A percentile compares a stretch with the other conserved stretches of the same genome.
Conservation (phyloP, 768 basidiomycete species). For the Amanita inopinata region DNA sequence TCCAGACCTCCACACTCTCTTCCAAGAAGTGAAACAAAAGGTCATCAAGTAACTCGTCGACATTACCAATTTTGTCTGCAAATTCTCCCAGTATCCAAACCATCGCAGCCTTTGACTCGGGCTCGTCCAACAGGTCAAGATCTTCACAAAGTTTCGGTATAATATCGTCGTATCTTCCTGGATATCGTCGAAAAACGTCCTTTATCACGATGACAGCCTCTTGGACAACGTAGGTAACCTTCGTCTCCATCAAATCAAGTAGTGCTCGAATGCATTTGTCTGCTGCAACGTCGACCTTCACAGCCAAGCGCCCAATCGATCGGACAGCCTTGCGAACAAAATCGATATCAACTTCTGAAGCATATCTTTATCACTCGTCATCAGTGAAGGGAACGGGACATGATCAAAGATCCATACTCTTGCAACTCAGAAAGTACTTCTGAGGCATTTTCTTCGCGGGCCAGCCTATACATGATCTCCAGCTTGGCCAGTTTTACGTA, state of each 20-base stretch:
- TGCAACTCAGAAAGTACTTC: constrained; percentile 93
- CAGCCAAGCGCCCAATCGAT: constrained; percentile 94
- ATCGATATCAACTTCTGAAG: constrained; percentile 96
- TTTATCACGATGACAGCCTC: constrained; percentile 97
- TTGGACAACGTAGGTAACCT: constrained; percentile 94
- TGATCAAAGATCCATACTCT: constrained; percentile 47
- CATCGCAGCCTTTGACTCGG: constrained; percentile 95
- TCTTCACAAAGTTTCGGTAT: constrained; percentile 91
- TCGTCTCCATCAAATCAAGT: constrained; percentile 81
- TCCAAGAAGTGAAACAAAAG: constrained; percentile 82
- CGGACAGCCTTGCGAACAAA: constrained; percentile 97
- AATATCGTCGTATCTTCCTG: constrained; percentile 92
- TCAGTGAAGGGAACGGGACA: constrained; percentile 1
- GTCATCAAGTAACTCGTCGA: constrained; percentile 91
- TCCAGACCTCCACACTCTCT: constrained; percentile 81
- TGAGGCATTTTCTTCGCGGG: constrained; percentile 85
- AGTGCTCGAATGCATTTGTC: constrained; percentile 86
- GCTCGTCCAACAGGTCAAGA: constrained; percentile 85
- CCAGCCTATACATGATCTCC: constrained; percentile 97
- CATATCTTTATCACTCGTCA: constrained; percentile 54
- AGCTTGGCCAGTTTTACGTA: constrained; percentile 98
- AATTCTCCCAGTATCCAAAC: constrained; percentile 98
- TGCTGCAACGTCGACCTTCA: constrained; percentile 87
- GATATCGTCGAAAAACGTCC: constrained; percentile 95
- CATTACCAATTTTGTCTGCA: constrained; percentile 90